These are phyloP conservation scores for Alternaria rosae DNA, from an alignment of 2,329 filamentous ascomycete species.

Conservation along the genomic window DNA sequence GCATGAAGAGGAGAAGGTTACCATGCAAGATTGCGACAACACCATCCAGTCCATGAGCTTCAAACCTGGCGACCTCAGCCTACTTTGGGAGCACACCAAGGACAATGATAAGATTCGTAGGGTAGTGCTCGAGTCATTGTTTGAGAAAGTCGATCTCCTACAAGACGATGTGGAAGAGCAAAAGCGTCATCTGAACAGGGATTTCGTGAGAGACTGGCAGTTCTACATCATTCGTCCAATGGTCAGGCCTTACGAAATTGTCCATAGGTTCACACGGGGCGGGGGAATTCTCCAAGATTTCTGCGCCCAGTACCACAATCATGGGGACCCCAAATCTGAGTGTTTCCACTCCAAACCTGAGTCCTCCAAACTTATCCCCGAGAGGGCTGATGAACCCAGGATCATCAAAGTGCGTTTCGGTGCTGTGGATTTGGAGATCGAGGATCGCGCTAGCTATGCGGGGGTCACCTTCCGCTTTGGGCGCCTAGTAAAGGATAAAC, in stretches of 20 bases:
- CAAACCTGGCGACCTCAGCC: background rate
- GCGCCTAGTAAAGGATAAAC: background rate
- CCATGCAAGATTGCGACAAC: background rate
- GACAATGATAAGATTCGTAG: constrained; percentile 10
- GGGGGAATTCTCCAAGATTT: background rate
- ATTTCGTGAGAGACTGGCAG: background rate
- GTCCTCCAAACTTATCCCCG: background rate
- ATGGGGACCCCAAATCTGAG: background rate
- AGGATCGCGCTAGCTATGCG: background rate
- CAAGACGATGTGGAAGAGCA: background rate
- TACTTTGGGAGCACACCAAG: constrained; percentile 8
- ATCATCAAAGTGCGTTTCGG: background rate
- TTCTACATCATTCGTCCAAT: background rate
- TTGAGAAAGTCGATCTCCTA: background rate
- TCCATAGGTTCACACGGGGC: background rate
- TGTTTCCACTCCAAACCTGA: background rate
- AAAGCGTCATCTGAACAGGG: background rate
- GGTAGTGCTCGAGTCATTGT: constrained; percentile 11
- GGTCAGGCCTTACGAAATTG: background rate
- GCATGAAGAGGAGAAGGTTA: background rate
- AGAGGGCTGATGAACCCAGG: background rate
- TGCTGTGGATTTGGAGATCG: background rate
- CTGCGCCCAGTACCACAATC: constrained; percentile 11
- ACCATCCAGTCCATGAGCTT: background rate
- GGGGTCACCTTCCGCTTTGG: background rate